phyloP scores from a whole-genome alignment of 163 green algal genomes.

The Chlamydomonas reinhardtii region DNA sequence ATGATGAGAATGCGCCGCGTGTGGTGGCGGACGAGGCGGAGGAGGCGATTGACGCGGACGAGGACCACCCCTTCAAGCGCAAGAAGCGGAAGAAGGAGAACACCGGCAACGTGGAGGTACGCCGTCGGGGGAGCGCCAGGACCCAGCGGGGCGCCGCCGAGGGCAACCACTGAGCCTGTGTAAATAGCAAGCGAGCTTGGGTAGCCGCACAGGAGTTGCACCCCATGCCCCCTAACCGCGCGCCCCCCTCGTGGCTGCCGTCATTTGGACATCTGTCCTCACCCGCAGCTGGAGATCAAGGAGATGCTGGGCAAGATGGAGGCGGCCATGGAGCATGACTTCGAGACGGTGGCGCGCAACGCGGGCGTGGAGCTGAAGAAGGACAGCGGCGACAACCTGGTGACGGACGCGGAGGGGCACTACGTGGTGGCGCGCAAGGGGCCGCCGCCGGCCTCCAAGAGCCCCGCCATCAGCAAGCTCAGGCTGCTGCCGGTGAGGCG shows the following conservation, averaged over 20 bases:
- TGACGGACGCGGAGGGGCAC: slow-evolving; percentile 47
- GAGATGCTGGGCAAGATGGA: slow-evolving; percentile 53
- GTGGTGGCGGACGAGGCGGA: slow-evolving; percentile 28
- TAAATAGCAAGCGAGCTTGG: too few species aligned
- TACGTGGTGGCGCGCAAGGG: slow-evolving; percentile 51
- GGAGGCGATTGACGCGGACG: slow-evolving; percentile 40
- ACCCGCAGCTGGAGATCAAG: slow-evolving; percentile 41
- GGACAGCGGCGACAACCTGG: slow-evolving; percentile 29
- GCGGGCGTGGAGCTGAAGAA: slow-evolving; percentile 45
- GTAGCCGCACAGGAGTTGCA: too few species aligned
- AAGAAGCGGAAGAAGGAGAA: slow-evolving; percentile 49
- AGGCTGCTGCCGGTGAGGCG: slow-evolving; percentile 69
- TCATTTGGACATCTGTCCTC: background rate
- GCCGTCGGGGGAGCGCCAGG: background rate
- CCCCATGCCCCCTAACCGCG: too few species aligned
- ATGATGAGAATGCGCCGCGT: slow-evolving; percentile 4
- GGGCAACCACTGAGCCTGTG: too few species aligned
- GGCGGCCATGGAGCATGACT: slow-evolving; percentile 48
- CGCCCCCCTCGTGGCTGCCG: too few species aligned
- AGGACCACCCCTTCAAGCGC: slow-evolving; percentile 36
- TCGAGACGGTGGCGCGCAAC: slow-evolving; percentile 44
- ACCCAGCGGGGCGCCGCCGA: too few species aligned
- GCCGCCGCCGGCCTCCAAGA: slow-evolving; percentile 58
- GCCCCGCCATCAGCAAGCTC: slow-evolving; percentile 89
- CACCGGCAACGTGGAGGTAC: slow-evolving; percentile 40